Evolutionary conservation across 768 basidiomycete genomes (phyloP), one percentile per base, ranked within the genome.

Genomic region (Rhizopogon vesiculosus): DNA sequence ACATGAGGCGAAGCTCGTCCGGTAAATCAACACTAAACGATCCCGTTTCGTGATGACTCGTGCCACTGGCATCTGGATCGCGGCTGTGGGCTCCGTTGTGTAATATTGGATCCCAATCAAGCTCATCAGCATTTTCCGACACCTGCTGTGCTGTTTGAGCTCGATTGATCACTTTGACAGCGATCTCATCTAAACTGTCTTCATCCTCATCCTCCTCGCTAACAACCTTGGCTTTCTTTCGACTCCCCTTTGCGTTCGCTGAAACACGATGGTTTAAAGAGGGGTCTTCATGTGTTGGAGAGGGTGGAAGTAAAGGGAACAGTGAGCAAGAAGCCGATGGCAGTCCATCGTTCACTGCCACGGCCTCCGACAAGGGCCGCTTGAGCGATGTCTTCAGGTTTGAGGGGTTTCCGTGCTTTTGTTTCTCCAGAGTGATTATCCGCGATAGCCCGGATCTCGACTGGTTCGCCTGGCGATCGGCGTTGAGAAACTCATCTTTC

Each of bases 1-100:
- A 72, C 59, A 89, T 76, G 63, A 76, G 76, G 60, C 76, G 83
- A 61, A 91, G 77, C 55, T 84, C 77, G 58, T 87, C 85, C 48
- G 86, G 84, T 49, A 90, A 72, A 68, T 85, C 72, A 56, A 86
- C 75, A 57, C 79, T 78, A 61, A 87, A 69, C 57, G 66, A 67
- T 58, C 60, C 67, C 16, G 63, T 53, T 62, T 70, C 74, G 69
- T 62, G 73, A 72, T 58, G 67, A 63, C 59, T 69, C 61, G 59
- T 62, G 57, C 64, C 64, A 60, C 50, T 39, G 42, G 53, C 42
- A 42, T 54, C 51, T 44, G 58, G 46, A 52, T 65, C 60, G 61
- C 59, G 65, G 67, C 62, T 53, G 49, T 49, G 60, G 65, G 69
- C 53, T 45, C 54, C 44, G 45, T 58, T 48, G 61, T 59, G 54